Evolutionary conservation across 192 early-diverging fungal species (phyloP).

Genomic region (Pilaira anomala): DNA sequence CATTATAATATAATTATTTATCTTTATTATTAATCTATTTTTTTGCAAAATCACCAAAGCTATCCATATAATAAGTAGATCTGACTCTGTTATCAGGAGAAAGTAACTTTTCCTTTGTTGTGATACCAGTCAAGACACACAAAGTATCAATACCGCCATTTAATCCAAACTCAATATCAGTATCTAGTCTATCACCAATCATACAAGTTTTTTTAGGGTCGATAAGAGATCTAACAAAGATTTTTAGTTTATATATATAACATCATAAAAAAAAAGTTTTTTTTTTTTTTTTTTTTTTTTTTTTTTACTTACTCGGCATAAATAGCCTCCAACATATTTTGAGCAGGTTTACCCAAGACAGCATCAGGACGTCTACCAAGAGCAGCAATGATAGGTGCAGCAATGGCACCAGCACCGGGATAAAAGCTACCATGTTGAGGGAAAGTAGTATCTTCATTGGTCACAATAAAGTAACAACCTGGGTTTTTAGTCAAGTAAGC

Average conservation of each 20-base stretch:
- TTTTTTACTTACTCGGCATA: conserved; percentile 60
- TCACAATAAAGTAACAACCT: conserved; percentile 82
- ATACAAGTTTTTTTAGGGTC: conserved; percentile 84
- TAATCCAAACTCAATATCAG: conserved; percentile 94
- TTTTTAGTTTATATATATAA: too few relatives aligned
- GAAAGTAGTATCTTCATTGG: conserved; percentile 90
- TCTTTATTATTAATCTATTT: too few relatives aligned
- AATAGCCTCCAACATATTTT: conserved; percentile 93
- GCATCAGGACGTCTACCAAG: conserved; percentile 72
- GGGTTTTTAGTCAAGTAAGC: conserved; percentile 72
- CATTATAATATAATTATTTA: too few relatives aligned
- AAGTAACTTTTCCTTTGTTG: neutral
- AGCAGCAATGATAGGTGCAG: conserved; percentile 70
- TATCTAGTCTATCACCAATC: conserved; percentile 95
- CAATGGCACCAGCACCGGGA: conserved; percentile 84
- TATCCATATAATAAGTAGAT: conserved; percentile 44
- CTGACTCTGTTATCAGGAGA: conserved; percentile 22
- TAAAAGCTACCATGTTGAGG: conserved; percentile 73
- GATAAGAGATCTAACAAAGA: conserved; percentile 53
- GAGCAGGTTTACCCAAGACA: conserved; percentile 91
- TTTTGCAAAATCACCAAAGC: conserved; percentile 43
- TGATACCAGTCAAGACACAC: conserved; percentile 83
- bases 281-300: neutral
- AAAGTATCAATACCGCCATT: conserved; percentile 82
- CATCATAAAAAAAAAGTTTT: too few relatives aligned